Conservation (phyloP, 1,284 basidiomycete species). For the Schizophyllum commune region DNA sequence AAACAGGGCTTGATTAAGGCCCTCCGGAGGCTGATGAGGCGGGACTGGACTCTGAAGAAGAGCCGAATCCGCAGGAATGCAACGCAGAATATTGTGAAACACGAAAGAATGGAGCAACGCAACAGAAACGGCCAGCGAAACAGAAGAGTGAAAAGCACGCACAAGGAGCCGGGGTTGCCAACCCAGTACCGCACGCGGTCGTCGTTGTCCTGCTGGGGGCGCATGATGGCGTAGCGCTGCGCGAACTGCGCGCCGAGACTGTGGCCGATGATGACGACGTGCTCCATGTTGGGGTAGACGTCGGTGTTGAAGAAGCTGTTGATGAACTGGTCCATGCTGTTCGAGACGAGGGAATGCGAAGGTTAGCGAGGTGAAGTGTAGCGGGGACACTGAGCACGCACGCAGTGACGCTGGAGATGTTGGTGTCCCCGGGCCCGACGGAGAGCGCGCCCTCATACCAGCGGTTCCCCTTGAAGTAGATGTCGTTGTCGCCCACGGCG, state of each 20-base stretch:
- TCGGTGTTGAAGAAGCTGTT: not conserved
- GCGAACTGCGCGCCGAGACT: not conserved
- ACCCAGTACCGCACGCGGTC: not conserved
- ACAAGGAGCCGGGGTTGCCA: not conserved
- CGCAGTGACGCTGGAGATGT: not conserved
- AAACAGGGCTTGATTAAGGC: no score
- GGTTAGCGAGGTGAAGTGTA: no score
- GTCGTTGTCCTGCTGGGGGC: not conserved
- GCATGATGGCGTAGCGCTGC: not conserved
- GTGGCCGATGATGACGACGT: not conserved
- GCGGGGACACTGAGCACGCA: no score
- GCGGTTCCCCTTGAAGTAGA: not conserved
- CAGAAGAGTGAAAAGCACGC: no score
- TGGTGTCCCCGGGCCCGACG: not conserved
- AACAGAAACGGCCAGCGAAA: no score
- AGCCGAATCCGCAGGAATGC: no score
- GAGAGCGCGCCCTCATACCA: not conserved
- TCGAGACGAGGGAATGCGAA: no score
- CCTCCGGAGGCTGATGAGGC: no score
- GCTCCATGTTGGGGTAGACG: not conserved
- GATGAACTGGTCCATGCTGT: not conserved
- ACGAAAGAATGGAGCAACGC: no score
- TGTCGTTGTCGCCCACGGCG: not conserved
- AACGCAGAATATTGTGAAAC: no score
- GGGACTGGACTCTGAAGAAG: no score